These are phyloP conservation scores for Taphrina deformans DNA, from an alignment of 1,139 yeast species.

Conservation along the genomic window DNA sequence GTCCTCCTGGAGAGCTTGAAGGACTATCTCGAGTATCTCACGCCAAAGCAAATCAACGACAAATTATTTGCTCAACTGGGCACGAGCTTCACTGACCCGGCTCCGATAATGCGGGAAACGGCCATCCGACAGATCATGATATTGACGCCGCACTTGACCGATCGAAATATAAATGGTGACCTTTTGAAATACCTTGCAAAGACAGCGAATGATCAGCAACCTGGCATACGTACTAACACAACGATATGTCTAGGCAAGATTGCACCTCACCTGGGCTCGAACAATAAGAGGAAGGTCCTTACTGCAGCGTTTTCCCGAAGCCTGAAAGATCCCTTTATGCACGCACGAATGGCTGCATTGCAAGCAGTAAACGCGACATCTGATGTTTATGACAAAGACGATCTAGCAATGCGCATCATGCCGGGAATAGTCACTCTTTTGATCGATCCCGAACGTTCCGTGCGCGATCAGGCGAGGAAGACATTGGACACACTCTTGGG, in stretches of 20 bases:
- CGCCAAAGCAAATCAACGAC: constrained; percentile 59
- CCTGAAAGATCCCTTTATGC: constrained; percentile 74
- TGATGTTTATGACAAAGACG: constrained; percentile 68
- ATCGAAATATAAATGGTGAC: constrained; percentile 84
- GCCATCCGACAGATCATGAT: constrained; percentile 70
- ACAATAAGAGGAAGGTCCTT: constrained; percentile 56
- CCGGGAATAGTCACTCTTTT: constrained; percentile 84
- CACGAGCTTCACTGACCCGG: constrained; percentile 81
- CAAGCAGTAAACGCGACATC: constrained; percentile 68
- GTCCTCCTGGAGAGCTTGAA: constrained; percentile 66
- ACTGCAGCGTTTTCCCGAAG: constrained; percentile 86
- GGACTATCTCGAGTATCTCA: constrained; percentile 54
- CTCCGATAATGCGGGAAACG: constrained; percentile 73
- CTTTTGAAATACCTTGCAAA: constrained; percentile 77
- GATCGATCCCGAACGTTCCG: constrained; percentile 53
- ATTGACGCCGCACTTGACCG: constrained; percentile 66
- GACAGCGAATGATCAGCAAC: constrained; percentile 79
- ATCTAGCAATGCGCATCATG: constrained; percentile 76
- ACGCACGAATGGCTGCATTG: constrained; percentile 75
- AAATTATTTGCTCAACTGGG: constrained; percentile 66
- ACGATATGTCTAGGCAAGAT: constrained; percentile 72
- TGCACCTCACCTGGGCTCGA: constrained; percentile 60
- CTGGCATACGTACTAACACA: constrained; percentile 84
- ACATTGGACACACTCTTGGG: constrained; percentile 4
- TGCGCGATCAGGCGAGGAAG: constrained; percentile 15